phyloP scores from a whole-genome alignment of 495 filamentous ascomycete genomes.

The Penicillium coffeae region DNA sequence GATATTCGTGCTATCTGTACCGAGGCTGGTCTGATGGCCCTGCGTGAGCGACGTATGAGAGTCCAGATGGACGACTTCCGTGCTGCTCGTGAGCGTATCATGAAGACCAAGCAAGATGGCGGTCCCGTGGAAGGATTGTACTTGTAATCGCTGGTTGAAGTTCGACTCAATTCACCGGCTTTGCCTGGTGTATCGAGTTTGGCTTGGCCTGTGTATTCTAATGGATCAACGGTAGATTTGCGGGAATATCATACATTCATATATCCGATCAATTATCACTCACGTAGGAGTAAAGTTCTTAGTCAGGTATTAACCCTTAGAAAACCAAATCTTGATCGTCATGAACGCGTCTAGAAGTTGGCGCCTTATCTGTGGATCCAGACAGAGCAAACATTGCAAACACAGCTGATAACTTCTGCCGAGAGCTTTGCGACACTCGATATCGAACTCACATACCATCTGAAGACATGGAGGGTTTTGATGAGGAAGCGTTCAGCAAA shows the following conservation, averaged over 20 bases:
- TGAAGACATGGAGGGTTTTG: slow-evolving; percentile 56
- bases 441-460: slow-evolving; percentile 12
- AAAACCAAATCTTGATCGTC: no score
- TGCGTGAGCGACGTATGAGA: slow-evolving; percentile 93
- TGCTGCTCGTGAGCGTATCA: slow-evolving; percentile 82
- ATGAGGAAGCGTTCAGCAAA: slow-evolving; percentile 77
- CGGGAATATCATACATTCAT: slow-evolving; percentile 11
- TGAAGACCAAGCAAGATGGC: slow-evolving; percentile 98
- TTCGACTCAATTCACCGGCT: slow-evolving; percentile 2
- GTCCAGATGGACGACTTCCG: slow-evolving; percentile 99
- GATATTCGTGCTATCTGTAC: slow-evolving; percentile 99
- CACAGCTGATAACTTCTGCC: slow-evolving; percentile 1
- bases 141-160: slow-evolving; percentile 58
- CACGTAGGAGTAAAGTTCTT: background rate
- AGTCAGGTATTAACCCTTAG: no score
- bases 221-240: slow-evolving; percentile 15
- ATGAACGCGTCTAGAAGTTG: no score
- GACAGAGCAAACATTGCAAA: slow-evolving; percentile 41
- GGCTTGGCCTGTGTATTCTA: slow-evolving; percentile 28
- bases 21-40: slow-evolving; percentile 91
- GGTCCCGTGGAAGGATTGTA: slow-evolving; percentile 94
- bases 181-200: slow-evolving; percentile 7
- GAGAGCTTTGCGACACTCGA: slow-evolving; percentile 1
- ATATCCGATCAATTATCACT: background rate
- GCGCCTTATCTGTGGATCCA: background rate